Base-by-base conservation (phyloP, 495 filamentous ascomycete genomes). In the Talaromyces wortmannii region DNA sequence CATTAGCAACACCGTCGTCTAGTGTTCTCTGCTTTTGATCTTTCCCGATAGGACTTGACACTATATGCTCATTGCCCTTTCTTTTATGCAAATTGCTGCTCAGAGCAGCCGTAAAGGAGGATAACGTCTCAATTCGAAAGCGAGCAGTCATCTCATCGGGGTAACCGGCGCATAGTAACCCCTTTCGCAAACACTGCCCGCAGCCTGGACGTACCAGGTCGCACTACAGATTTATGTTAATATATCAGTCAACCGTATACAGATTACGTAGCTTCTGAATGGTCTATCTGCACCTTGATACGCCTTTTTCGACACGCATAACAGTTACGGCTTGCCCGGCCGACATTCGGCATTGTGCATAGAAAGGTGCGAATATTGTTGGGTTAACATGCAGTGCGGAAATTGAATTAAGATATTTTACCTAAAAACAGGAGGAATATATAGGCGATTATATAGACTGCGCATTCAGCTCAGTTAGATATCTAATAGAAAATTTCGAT, bases 321-420 rank as follows among this genome's bases (percentile, higher is more conserved):
- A 45, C 51, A 53, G 43, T 53, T 40, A 11, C 51, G 51, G 36
- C 51, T 53, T 11, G 51, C 36, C 16, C 51, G 40, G 12, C 51
- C 51, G 42, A 42, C 44, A 29, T 53, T 53, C 5, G 51, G 51
- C 51, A 53, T 53, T 18, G 33, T 36, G 12, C 12, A 36, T 36
- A 12, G 33, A 36, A 36, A 36, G 33, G 12, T 6, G 33, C 33
- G 33, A 36, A 36, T 6, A 12, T 36, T 36, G 33, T 36, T 36
- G 33, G 33, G 33, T 36, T n/a, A n/a, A n/a, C n/a, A n/a, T n/a
- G n/a, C n/a, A n/a, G n/a, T n/a, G n/a, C n/a, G n/a, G n/a, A n/a
- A n/a, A n/a, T n/a, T n/a, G n/a, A n/a, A n/a, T n/a, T n/a, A n/a
- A n/a, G n/a, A n/a, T n/a, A n/a, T n/a, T n/a, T n/a, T n/a, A n/a